Base-by-base conservation (phyloP, 148 eudicot species). In the Heliosperma pusillum region DNA sequence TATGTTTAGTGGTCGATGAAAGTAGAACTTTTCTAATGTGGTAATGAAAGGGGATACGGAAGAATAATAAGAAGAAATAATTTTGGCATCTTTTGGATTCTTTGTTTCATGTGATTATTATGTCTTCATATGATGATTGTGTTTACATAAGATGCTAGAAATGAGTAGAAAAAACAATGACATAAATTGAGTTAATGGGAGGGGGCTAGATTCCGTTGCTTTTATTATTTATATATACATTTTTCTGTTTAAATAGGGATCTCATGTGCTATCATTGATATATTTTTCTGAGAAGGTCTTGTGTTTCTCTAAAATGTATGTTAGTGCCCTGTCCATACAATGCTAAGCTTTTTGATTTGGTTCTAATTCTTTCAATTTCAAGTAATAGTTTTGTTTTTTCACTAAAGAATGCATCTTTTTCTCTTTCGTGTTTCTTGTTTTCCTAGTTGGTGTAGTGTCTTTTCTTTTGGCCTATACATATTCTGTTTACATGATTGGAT, bases 151-250 rank as follows among this genome's bases (percentile, higher is more conserved):
- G 69, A 65, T 30, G 73, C 66, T 78, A 21, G 30, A 22, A 60
- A 17, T 52, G 44, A 76, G 71, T 22, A 60, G 50, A 50, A 5
- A 71, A 57, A 61, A 70, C 21, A 61, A 75, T 19, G 7, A 27
- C 19, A 47, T 17, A 63, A 69, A 71, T 58, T 22, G 13, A 16
- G 72, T 52, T 76, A 33, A 29, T 76, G 73, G 85, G 78, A 73
- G 77, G 77, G 79, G 73, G 72, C 72, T 78, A 72, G 87, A 81
- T 89, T 85, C 86, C 75, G 87, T 86, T 87, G 87, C 89, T 84
- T n/a, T n/a, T n/a, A n/a, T n/a, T n/a, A n/a, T n/a, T 36, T 57
- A 74, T 74, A 72, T 57, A 53, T 74, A 71, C 66, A 74, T 78
- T 80, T 79, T 73, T 81, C 65, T 82, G 24, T 80, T 75, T 62